A percentile compares a stretch with the other conserved stretches of the same genome.
phyloP scores from a whole-genome alignment of 768 basidiomycete species.

The Collybiopsis confluens region DNA sequence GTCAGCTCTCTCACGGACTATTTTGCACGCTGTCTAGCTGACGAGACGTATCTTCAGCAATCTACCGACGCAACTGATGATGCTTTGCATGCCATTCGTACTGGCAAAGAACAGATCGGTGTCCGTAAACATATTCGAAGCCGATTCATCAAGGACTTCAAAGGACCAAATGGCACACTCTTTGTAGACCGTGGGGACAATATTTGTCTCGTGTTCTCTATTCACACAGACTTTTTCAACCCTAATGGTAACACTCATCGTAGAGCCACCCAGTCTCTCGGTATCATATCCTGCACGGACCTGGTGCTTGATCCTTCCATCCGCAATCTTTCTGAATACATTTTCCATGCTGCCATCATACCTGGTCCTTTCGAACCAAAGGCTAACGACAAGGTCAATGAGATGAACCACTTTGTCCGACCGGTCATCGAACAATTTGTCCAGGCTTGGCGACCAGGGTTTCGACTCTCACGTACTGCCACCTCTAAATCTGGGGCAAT shows the following conservation, averaged over 20 bases:
- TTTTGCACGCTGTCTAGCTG: conserved; percentile 15
- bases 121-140: conserved; percentile 21
- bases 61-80: conserved; percentile 14
- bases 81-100: neutral
- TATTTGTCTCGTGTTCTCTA: conserved; percentile 19
- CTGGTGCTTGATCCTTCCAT: neutral
- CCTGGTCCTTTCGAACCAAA: conserved; percentile 32
- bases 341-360: conserved; percentile 32
- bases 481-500: conserved; percentile 8
- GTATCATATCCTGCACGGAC: conserved; percentile 24
- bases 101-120: conserved; percentile 1
- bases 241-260: conserved; percentile 20
- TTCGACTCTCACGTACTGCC: conserved; percentile 16
- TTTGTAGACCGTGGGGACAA: conserved; percentile 16
- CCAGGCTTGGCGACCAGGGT: conserved; percentile 24
- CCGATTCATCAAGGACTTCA: conserved; percentile 23
- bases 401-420: conserved; percentile 31
- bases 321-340: conserved; percentile 23
- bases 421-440: conserved; percentile 32
- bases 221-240: conserved; percentile 32
- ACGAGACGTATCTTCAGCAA: conserved; percentile 11
- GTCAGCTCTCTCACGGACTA: conserved; percentile 19
- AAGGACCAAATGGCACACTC: conserved; percentile 19
- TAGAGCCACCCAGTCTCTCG: conserved; percentile 23
- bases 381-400: conserved; percentile 14